These are phyloP conservation scores for Apiospora rasikravindrae DNA, from an alignment of 2,329 filamentous ascomycete genomes.

Conservation along the genomic window DNA sequence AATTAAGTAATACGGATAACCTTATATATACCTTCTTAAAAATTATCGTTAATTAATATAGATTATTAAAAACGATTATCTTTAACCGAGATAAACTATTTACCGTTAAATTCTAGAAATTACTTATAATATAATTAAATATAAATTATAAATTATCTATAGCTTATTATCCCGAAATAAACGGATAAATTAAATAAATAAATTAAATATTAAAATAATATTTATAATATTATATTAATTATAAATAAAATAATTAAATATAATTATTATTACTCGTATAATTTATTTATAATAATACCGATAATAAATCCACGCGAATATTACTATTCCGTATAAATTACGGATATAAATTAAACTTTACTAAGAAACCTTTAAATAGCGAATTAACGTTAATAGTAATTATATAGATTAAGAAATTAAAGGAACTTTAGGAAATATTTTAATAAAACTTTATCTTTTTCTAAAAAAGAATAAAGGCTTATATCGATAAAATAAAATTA, in stretches of 20 bases:
- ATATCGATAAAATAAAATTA: too few relatives aligned
- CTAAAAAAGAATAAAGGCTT: too few relatives aligned
- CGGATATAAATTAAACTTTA: neutral
- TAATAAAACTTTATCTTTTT: too few relatives aligned
- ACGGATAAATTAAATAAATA: conserved; percentile 21
- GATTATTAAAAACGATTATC: neutral
- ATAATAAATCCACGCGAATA: conserved; percentile 2
- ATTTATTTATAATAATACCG: conserved; percentile 24
- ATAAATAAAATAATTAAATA: conserved; percentile 20
- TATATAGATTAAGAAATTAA: too few relatives aligned
- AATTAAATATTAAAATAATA: conserved; percentile 18
- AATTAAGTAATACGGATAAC: neutral
- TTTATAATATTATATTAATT: conserved; percentile 22
- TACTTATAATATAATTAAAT: conserved; percentile 10
- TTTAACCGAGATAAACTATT: conserved; percentile 18
- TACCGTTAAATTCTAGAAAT: conserved; percentile 17
- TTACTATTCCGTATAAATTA: neutral
- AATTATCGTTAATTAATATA: conserved; percentile 5
- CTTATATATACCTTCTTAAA: conserved; percentile 6
- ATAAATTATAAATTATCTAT: conserved; percentile 10
- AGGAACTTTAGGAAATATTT: too few relatives aligned
- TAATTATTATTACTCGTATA: neutral
- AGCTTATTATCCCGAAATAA: conserved; percentile 21
- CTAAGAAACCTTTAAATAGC: neutral
- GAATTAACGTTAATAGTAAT: neutral